Evolutionary conservation across 2,329 filamentous ascomycete species (phyloP).

Genomic region (Sporothrix brasiliensis): DNA sequence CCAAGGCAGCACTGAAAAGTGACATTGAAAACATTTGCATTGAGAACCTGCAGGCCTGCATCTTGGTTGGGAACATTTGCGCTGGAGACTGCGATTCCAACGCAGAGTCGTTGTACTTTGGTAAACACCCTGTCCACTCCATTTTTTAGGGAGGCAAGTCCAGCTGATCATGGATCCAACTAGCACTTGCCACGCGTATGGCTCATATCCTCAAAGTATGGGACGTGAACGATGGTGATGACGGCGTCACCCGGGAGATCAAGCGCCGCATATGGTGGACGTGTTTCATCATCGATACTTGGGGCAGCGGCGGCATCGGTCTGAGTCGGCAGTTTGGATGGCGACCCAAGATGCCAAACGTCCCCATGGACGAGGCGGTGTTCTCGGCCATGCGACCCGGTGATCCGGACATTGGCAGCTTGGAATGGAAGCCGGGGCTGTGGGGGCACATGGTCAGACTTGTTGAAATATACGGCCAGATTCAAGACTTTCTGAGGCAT

Average conservation of each 20-base stretch:
- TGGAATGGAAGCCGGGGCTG: background rate
- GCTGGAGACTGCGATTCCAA: background rate
- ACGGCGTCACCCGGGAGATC: background rate
- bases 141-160: background rate
- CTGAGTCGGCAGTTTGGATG: background rate
- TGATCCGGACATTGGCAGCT: background rate
- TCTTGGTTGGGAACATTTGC: constrained; percentile 1
- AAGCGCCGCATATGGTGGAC: constrained; percentile 1
- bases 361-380: background rate
- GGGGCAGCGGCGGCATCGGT: background rate
- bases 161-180: background rate
- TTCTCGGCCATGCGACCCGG: background rate
- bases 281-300: background rate
- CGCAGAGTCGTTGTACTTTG: background rate
- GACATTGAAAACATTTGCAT: background rate
- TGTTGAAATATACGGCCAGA: background rate
- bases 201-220: background rate
- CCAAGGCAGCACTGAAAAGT: background rate
- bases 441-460: background rate
- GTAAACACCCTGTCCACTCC: background rate
- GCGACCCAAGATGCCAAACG: background rate
- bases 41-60: background rate
- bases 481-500: background rate
- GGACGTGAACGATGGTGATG: background rate
- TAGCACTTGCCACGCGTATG: background rate